phyloP scores from a whole-genome alignment of 1,284 basidiomycete genomes.

The Agroathelia rolfsii region DNA sequence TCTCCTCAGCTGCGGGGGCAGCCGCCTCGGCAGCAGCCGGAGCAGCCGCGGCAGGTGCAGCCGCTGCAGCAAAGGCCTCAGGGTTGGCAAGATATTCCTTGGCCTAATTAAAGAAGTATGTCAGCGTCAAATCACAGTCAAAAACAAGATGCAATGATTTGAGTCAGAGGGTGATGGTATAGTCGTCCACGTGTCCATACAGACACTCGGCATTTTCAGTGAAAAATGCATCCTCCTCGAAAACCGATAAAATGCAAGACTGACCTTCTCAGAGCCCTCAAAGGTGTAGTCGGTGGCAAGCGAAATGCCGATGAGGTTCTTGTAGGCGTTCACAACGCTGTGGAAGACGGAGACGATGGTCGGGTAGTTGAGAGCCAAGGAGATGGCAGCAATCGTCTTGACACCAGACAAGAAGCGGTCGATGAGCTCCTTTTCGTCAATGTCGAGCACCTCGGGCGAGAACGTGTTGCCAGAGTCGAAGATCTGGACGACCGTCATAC shows the following conservation, averaged over 20 bases:
- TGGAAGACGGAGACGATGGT: conserved; percentile 91
- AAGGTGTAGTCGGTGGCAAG: conserved; percentile 93
- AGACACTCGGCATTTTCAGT: conserved; percentile 78
- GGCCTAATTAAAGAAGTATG: conserved; percentile 41
- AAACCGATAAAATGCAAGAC: conserved; percentile 16
- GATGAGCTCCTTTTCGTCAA: conserved; percentile 86
- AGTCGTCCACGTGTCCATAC: conserved; percentile 35
- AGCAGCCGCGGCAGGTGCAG: conserved; percentile 50
- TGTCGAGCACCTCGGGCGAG: conserved; percentile 85
- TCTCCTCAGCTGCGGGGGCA: conserved; percentile 38
- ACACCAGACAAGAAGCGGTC: conserved; percentile 88
- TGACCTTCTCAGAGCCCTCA: conserved; percentile 87
- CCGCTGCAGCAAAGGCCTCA: conserved; percentile 84
- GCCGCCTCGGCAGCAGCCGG: conserved; percentile 42
- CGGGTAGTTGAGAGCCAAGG: conserved; percentile 91
- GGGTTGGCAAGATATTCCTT: conserved; percentile 97
- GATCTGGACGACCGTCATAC: conserved; percentile 94
- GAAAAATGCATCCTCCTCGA: conserved; percentile 19
- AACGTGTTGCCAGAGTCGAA: conserved; percentile 90
- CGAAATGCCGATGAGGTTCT: conserved; percentile 91
- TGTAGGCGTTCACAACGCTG: conserved; percentile 97
- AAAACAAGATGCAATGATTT: conserved; percentile 12
- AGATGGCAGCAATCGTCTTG: conserved; percentile 94
- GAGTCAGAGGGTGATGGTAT: conserved; percentile 18
- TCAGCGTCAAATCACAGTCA: conserved; percentile 16